Base-by-base conservation (phyloP, 2,329 filamentous ascomycete species). In the Aspergillus felis region DNA sequence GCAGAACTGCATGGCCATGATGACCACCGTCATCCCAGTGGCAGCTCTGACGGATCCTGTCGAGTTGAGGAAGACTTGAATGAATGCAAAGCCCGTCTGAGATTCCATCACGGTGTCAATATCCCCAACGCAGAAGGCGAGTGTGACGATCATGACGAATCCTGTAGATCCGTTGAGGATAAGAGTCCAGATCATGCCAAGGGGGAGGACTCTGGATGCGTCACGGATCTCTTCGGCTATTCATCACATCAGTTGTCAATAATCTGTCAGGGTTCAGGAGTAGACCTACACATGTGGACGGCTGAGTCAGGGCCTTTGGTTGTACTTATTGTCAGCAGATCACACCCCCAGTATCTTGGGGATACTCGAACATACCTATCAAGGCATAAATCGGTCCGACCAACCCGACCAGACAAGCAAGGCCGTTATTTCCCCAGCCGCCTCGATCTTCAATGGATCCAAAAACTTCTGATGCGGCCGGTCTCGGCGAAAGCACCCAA, bases 211-310 rank as follows among this genome's bases (percentile, higher is more conserved):
- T 8, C 75, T 64, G 1, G 78, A 75, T 0, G 81, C 78, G 51
- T 81, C 74, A 50, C 76, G 71, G 28, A 82, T 77, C 63, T 83
- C 81, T 64, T 83, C 81, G 5, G 79, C 77, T 66, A 77, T 38
- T 38, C 32, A 38, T 38, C 14, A 17, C 32, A 17, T 38, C 14
- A 38, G 32, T 17, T 38, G 14, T 17, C 14, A 17, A 17, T 38
- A 17, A 7, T 35, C 32, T 38, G 71, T 55, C 7, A 63, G 55
- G 1, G 64, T 57, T 35, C 28, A 14, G 3, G 17, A 50, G 48
- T 22, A n/a, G 20, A 65, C 63, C 58, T 59, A 66, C 70, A 53
- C 68, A 74, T 72, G 53, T 74, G 71, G 7, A 68, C 69, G 1
- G 71, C 70, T 12, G 70, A 69, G 57, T 74, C 71, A 10, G 69